phyloP scores from a whole-genome alignment of 192 early-diverging fungal species.

The Mortierella alpina region DNA sequence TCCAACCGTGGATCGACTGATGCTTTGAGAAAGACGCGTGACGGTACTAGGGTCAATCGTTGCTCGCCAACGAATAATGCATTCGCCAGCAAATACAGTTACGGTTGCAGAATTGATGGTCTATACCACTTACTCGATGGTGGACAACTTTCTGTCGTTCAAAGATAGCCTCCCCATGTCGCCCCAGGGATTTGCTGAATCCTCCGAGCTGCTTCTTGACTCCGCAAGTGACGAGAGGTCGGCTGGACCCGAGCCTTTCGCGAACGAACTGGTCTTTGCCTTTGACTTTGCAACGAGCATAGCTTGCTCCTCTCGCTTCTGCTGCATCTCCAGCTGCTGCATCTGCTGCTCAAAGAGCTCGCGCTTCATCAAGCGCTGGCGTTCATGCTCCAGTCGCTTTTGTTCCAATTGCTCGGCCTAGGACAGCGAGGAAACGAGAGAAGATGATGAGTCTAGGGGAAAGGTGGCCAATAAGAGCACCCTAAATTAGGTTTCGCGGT shows the following conservation, averaged over 20 bases:
- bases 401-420: constrained; percentile 57
- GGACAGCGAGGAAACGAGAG: not conserved
- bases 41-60: too few relatives aligned
- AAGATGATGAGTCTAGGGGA: not conserved
- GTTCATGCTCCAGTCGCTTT: constrained; percentile 59
- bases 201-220: constrained; percentile 79
- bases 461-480: not conserved
- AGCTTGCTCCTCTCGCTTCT: constrained; percentile 58
- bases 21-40: not conserved
- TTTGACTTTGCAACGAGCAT: constrained; percentile 49
- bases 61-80: not conserved
- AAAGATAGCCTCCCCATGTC: constrained; percentile 56
- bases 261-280: constrained; percentile 28
- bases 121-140: constrained; percentile 30
- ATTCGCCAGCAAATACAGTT: not conserved
- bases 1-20: constrained; percentile 47
- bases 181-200: constrained; percentile 56
- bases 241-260: constrained; percentile 23
- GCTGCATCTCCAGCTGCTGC: constrained; percentile 60
- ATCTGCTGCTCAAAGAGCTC: constrained; percentile 61
- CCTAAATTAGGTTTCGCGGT: constrained; percentile 58
- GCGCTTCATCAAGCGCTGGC: constrained; percentile 53
- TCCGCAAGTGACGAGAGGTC: constrained; percentile 70
- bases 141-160: constrained; percentile 48
- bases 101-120: constrained; percentile 21